Evolutionary conservation across 1,284 basidiomycete species (phyloP), one percentile per base, ranked within the genome.

Genomic region (Ceratobasidium sp.): DNA sequence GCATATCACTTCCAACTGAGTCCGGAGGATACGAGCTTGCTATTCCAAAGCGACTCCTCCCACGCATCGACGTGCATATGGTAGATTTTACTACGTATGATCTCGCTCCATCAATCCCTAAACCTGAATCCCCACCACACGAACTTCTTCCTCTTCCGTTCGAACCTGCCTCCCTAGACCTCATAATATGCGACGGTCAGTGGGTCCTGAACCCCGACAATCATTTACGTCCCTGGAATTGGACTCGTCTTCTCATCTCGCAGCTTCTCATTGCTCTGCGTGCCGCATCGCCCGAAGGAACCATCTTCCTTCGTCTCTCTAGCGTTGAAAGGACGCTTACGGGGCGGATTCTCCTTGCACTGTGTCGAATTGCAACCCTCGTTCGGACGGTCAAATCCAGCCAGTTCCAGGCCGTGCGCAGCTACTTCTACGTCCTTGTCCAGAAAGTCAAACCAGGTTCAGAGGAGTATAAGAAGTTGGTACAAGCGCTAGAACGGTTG

Each of bases 181-280:
- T 84, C 15, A 81, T 83, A 9, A 71, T 83, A 22, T 79, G 83
- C 64, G 84, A 83, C 67, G 82, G 80, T 4, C 82, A 82, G 69
- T 80, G 80, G 2, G 76, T 84, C 8, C 82, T 81, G 53, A 80
- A 77, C 44, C 53, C 60, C 17, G 73, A 75, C 6, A 69, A 66
- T 7, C 15, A 60, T 9, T 41, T 48, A 15, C 67, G 67, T 1
- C 45, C 67, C 5, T 71, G 67, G 50, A 79, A 77, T 71, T 75
- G 80, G 60, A 79, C 81, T 62, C 67, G 66, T 14, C 79, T 84
- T 8, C 75, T 81, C 19, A 75, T 84, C 24, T 77, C 82, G 0
- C 81, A 83, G 71, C 65, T 84, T 50, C 78, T 84, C 57, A 78
- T 82, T 54, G 83, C 80, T 0, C 78, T 84, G 15, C 74, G 69